These are phyloP conservation scores for Colletotrichum liaoningense DNA, from an alignment of 2,329 filamentous ascomycete genomes.

Conservation along the genomic window DNA sequence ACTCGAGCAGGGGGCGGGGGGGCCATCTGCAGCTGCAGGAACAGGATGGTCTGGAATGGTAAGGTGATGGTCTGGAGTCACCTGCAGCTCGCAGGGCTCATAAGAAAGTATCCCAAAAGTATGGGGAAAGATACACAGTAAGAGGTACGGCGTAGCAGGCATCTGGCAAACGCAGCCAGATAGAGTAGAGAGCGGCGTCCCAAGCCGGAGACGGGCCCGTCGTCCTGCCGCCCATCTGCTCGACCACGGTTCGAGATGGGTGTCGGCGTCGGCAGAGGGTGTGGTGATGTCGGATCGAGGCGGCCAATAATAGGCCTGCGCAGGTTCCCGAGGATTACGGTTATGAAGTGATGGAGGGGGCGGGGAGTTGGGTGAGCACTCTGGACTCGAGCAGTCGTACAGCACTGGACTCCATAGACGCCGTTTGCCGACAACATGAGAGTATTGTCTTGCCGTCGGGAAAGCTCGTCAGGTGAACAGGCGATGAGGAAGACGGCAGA, in stretches of 20 bases:
- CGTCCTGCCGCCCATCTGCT: conserved; percentile 24
- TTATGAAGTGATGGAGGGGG: neutral
- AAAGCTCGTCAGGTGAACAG: neutral
- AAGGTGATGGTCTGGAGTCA: conserved; percentile 25
- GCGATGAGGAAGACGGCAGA: neutral
- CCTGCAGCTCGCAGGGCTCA: conserved; percentile 15
- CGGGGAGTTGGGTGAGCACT: neutral
- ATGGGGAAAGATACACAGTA: neutral
- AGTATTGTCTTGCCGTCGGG: neutral
- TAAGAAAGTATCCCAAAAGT: conserved; percentile 15
- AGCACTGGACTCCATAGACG: neutral
- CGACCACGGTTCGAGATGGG: neutral
- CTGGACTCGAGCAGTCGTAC: neutral
- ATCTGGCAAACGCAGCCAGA: conserved; percentile 16
- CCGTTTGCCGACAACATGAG: conserved; percentile 8
- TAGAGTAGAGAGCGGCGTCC: neutral
- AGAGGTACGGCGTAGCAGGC: neutral
- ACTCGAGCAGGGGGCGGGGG: conserved; percentile 1
- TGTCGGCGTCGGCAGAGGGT: conserved; percentile 21
- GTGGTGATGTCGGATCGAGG: conserved; percentile 19
- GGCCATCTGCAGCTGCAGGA: conserved; percentile 21
- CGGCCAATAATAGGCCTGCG: conserved; percentile 10
- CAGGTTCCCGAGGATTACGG: neutral
- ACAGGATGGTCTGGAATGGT: conserved; percentile 13
- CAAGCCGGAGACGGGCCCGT: conserved; percentile 6